These are phyloP conservation scores for Psidium friedrichsthalianum DNA, from an alignment of 345 rosid genomes.

Conservation along the genomic window DNA sequence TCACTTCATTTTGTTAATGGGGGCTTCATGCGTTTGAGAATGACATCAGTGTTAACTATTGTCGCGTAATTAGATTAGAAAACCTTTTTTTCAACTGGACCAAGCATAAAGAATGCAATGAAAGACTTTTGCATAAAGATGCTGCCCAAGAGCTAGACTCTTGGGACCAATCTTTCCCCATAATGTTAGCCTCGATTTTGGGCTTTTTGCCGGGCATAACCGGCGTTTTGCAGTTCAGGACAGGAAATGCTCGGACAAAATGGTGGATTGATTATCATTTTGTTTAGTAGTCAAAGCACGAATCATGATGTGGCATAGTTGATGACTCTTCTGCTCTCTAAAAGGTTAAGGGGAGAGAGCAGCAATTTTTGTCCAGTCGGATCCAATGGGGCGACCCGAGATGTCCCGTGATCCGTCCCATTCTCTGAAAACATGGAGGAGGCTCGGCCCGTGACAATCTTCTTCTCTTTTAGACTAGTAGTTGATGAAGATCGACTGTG, in stretches of 20 bases:
- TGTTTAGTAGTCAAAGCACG: not conserved
- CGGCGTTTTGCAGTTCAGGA: not conserved
- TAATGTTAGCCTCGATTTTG: constrained; percentile 8
- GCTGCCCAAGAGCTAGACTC: not conserved
- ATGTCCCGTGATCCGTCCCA: not conserved
- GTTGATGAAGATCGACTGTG: not conserved
- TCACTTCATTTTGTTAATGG: not conserved
- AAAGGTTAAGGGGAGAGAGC: not conserved
- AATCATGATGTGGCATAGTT: not conserved
- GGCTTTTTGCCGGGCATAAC: constrained; percentile 8
- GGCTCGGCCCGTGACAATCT: not conserved
- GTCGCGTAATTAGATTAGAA: not conserved
- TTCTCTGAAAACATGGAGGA: not conserved
- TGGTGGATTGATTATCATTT: constrained; percentile 15
- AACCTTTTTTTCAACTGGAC: not conserved
- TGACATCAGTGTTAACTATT: not conserved
- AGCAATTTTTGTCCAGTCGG: not conserved
- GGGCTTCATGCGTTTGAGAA: not conserved
- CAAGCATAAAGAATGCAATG: not conserved
- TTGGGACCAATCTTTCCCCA: not conserved
- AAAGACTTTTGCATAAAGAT: not conserved
- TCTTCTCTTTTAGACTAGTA: not conserved
- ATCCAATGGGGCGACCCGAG: not conserved
- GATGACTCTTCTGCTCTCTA: not conserved
- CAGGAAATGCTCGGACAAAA: constrained; percentile 24